Evolutionary conservation across 768 basidiomycete species (phyloP).

Genomic region (Mycena amicta): DNA sequence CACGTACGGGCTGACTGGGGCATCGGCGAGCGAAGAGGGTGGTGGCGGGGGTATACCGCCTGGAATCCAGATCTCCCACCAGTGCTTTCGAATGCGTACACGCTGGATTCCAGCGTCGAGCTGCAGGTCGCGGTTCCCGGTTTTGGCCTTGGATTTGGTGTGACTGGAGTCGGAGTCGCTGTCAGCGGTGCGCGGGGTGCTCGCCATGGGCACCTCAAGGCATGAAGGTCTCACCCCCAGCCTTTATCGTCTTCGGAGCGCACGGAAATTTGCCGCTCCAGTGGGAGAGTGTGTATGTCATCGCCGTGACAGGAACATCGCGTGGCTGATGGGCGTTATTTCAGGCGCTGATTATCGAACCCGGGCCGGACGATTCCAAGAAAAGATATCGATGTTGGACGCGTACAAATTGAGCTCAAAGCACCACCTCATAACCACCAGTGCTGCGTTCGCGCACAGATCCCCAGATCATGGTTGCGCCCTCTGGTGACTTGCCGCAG

Average conservation of each 20-base stretch:
- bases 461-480: no score
- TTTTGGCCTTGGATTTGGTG: neutral
- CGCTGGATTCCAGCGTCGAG: conserved; percentile 43
- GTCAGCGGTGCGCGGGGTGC: neutral
- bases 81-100: conserved; percentile 43
- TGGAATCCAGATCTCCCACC: conserved; percentile 65
- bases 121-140: conserved; percentile 26
- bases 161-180: neutral
- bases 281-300: neutral
- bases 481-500: no score
- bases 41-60: conserved; percentile 58
- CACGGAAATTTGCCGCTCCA: neutral
- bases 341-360: no score
- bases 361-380: no score
- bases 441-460: no score
- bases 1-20: conserved; percentile 61
- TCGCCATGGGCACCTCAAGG: neutral
- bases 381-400: no score
- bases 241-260: neutral
- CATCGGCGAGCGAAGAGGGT: conserved; percentile 55
- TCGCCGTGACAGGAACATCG: neutral
- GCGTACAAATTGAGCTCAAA: no score
- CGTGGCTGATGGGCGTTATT: no score
- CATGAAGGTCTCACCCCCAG: neutral
- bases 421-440: no score